phyloP scores from a whole-genome alignment of 164 flowering plant genomes.

The Vitis vinifera region ASM3070453v1 NC_081808.1:14629001-14629500 shows the following conservation, averaged over 20 bases:
- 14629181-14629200: constrained; percentile 46
- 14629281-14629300: constrained; percentile 24
- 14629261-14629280: constrained; percentile 23
- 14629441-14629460: constrained; percentile 12
- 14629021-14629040: constrained; percentile 57
- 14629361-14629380: constrained; percentile 29
- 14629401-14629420: constrained; percentile 33
- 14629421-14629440: constrained; percentile 27
- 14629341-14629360: constrained; percentile 34
- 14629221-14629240: constrained; percentile 40
- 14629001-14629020: constrained; percentile 85
- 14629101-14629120: constrained; percentile 57
- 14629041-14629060: constrained; percentile 47
- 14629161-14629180: constrained; percentile 34
- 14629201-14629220: constrained; percentile 37
- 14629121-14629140: constrained; percentile 58
- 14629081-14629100: constrained; percentile 25
- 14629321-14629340: constrained; percentile 35
- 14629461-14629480: constrained; percentile 39
- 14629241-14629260: constrained; percentile 17
- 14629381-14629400: constrained; percentile 24
- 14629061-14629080: constrained; percentile 44
- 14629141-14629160: constrained; percentile 35
- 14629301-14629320: constrained; percentile 33
- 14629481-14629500: constrained; percentile 49